These are phyloP conservation scores for Chrysosporium queenslandicum DNA, from an alignment of 2,329 filamentous ascomycete genomes.

Conservation along the genomic window DNA sequence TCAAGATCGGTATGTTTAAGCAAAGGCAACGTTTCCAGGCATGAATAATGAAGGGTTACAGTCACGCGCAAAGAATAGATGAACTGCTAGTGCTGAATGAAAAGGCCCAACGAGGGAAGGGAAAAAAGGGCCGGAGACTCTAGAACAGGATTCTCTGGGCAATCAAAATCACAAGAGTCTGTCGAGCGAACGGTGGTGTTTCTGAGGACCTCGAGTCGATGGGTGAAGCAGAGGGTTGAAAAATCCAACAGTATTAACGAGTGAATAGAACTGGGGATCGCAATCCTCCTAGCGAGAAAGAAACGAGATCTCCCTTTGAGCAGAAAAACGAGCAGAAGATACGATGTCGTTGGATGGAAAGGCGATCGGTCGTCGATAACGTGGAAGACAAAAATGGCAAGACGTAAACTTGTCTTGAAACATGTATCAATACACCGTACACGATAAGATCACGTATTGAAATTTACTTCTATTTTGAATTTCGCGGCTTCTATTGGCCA, in stretches of 20 bases:
- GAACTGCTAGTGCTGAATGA: neutral
- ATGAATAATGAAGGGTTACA: neutral
- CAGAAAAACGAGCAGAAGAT: neutral
- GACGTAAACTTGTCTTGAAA: constrained; percentile 3
- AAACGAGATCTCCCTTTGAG: neutral
- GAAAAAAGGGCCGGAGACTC: neutral
- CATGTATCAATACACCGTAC: constrained; percentile 3
- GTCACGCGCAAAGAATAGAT: neutral
- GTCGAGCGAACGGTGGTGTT: neutral
- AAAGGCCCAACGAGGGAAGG: neutral
- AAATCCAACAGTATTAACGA: constrained; percentile 1
- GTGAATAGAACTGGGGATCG: neutral
- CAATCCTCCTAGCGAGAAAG: neutral
- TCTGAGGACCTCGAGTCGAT: neutral
- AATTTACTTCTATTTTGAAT: neutral
- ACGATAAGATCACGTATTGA: neutral
- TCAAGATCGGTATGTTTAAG: neutral
- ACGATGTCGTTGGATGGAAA: constrained; percentile 7
- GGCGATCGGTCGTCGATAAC: neutral
- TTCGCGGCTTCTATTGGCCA: neutral
- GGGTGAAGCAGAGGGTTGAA: neutral
- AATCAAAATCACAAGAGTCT: neutral
- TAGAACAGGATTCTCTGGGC: neutral
- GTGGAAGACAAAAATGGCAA: constrained; percentile 2
- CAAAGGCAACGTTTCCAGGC: neutral